Conservation (phyloP, 1,284 basidiomycete genomes). For the Xerocomus nothofagi region DNA sequence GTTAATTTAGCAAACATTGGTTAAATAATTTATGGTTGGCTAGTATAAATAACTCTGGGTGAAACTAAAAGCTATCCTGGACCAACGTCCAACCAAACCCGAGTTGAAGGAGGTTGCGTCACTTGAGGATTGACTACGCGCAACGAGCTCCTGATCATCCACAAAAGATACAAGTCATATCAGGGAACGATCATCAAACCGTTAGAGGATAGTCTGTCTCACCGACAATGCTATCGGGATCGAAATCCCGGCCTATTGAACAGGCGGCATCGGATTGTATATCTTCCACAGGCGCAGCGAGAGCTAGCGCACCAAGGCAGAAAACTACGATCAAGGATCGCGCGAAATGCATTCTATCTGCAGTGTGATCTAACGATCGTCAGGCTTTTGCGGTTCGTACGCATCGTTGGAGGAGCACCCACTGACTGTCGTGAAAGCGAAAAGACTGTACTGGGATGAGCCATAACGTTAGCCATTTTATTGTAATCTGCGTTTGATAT, state of each 20-base stretch:
- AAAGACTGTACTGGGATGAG: too few species aligned
- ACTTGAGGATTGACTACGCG: neutral
- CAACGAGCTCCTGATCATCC: neutral
- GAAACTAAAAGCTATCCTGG: too few species aligned
- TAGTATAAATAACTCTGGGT: too few species aligned
- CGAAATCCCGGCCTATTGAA: neutral
- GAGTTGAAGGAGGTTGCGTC: neutral
- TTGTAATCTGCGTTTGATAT: neutral
- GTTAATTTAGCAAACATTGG: too few species aligned
- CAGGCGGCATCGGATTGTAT: too few species aligned
- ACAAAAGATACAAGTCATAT: neutral
- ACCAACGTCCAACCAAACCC: neutral
- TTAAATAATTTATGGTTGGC: too few species aligned
- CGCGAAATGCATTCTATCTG: slow-evolving; percentile 5
- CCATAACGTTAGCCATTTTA: slow-evolving; percentile 1
- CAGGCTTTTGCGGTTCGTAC: neutral
- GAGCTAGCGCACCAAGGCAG: slow-evolving; percentile 4
- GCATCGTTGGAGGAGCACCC: neutral
- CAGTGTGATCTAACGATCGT: neutral
- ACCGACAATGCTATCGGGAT: neutral
- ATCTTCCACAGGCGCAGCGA: too few species aligned
- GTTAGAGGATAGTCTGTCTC: neutral
- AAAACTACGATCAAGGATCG: neutral
- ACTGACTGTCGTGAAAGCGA: neutral
- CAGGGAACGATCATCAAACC: neutral